Percentiles rank a stretch among this genome's conserved stretches.
phyloP scores from a whole-genome alignment of 2,329 filamentous ascomycete species.

The Epichloe baconii region DNA sequence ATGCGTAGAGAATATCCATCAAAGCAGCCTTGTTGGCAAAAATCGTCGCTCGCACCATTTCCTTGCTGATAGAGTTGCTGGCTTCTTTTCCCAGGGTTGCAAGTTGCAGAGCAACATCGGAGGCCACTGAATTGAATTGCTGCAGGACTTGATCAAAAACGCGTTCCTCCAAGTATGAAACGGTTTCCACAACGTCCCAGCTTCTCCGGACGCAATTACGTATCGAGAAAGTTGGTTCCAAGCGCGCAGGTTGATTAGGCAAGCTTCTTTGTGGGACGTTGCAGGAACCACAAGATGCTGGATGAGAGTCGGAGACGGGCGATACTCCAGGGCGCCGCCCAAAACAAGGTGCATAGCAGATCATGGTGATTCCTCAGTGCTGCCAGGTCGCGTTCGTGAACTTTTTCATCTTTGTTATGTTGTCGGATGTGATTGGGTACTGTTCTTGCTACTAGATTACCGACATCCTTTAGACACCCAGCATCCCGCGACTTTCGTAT shows the following conservation, averaged over 20 bases:
- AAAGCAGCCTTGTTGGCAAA: slow-evolving; percentile 38
- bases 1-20: slow-evolving; percentile 38
- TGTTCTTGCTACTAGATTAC: slow-evolving; percentile 47
- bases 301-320: slow-evolving; percentile 40
- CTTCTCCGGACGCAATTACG: slow-evolving; percentile 33
- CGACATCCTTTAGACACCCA: slow-evolving; percentile 42
- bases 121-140: slow-evolving; percentile 42
- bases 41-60: slow-evolving; percentile 36
- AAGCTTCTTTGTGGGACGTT: slow-evolving; percentile 53
- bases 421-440: slow-evolving; percentile 54
- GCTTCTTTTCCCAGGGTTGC: slow-evolving; percentile 33
- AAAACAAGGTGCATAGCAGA: slow-evolving; percentile 52
- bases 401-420: slow-evolving; percentile 47
- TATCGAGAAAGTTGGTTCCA: slow-evolving; percentile 52
- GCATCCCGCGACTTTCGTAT: slow-evolving; percentile 36
- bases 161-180: slow-evolving; percentile 37
- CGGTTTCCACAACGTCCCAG: slow-evolving; percentile 35
- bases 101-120: slow-evolving; percentile 43
- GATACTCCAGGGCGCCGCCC: slow-evolving; percentile 44
- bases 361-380: slow-evolving; percentile 57
- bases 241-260: slow-evolving; percentile 47
- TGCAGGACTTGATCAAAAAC: slow-evolving; percentile 42
- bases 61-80: slow-evolving; percentile 28
- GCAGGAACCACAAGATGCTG: slow-evolving; percentile 46
- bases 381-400: slow-evolving; percentile 47